A percentile compares a stretch with the other conserved stretches of the same genome.
Conservation (phyloP, 768 basidiomycete genomes). For the Auriscalpium vulgare region DNA sequence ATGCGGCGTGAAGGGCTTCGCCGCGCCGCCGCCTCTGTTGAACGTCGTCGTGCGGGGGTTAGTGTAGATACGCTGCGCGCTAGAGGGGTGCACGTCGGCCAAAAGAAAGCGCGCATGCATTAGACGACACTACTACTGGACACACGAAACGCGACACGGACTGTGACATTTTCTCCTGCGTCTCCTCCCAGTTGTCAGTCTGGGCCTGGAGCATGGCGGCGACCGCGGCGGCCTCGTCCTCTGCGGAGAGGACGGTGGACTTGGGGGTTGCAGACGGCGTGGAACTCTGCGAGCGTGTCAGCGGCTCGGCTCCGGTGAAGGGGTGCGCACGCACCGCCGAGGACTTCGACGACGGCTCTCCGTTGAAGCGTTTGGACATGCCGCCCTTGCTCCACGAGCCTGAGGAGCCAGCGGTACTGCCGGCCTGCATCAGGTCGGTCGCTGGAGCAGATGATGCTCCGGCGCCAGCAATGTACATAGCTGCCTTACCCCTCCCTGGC, state of each 20-base stretch:
- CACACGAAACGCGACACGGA: conserved; percentile 69
- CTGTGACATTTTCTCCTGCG: conserved; percentile 99
- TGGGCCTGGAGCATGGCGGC: conserved; percentile 97
- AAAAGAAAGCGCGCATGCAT: conserved; percentile 43
- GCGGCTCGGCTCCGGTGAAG: too few species aligned
- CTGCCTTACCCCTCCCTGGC: conserved; percentile 77
- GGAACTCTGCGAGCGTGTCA: background rate
- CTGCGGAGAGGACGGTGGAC: conserved; percentile 30
- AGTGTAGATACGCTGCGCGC: conserved; percentile 60
- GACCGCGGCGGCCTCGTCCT: conserved; percentile 92
- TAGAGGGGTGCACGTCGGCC: conserved; percentile 26
- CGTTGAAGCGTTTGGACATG: conserved; percentile 88
- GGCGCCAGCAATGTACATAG: conserved; percentile 60
- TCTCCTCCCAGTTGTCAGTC: conserved; percentile 94
- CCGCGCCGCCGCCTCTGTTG: conserved; percentile 35
- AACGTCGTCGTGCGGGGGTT: conserved; percentile 61
- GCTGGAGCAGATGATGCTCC: conserved; percentile 39
- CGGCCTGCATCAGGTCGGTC: conserved; percentile 20
- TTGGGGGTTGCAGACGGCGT: conserved; percentile 13
- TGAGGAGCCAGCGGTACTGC: conserved; percentile 5
- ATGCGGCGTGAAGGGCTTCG: conserved; percentile 47
- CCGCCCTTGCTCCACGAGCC: conserved; percentile 54
- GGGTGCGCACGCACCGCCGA: background rate
- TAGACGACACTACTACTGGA: conserved; percentile 65
- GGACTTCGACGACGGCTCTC: conserved; percentile 28